Conservation (phyloP, 441 rosid genomes). For the Populus hybrid region DNA sequence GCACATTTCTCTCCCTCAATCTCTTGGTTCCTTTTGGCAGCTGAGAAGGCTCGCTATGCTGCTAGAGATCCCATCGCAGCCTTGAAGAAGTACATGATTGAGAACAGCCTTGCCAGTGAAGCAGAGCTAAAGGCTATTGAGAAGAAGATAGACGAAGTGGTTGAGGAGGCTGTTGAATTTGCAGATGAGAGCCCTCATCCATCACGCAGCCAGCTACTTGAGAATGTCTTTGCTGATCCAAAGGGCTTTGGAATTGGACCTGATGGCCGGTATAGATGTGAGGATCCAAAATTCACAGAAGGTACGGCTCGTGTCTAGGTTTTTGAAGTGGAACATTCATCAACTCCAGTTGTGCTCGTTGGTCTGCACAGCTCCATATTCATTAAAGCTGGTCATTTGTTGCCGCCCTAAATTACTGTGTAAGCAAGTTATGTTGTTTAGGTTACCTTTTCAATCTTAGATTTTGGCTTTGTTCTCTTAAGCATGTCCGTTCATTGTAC, state of each 20-base stretch:
- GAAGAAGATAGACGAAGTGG: conserved; percentile 82
- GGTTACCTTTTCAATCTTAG: conserved; percentile 16
- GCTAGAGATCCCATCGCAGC: conserved; percentile 88
- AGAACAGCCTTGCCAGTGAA: conserved; percentile 75
- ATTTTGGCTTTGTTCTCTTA: conserved; percentile 10
- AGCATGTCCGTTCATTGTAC: conserved; percentile 12
- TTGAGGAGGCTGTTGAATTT: conserved; percentile 96
- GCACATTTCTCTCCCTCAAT: neutral
- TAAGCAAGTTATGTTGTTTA: conserved; percentile 14
- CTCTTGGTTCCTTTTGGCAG: conserved; percentile 42
- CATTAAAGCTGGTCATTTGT: neutral
- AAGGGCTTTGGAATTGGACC: conserved; percentile 97
- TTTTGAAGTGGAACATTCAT: conserved; percentile 10
- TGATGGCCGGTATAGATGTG: conserved; percentile 92
- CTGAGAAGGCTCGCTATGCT: conserved; percentile 89
- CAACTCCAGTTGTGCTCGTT: conserved; percentile 9
- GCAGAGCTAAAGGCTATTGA: conserved; percentile 81
- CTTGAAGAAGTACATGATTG: conserved; percentile 72
- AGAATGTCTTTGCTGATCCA: conserved; percentile 98
- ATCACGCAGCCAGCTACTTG: conserved; percentile 88
- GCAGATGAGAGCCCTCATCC: conserved; percentile 59
- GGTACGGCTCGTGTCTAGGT: conserved; percentile 93
- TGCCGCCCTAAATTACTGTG: neutral
- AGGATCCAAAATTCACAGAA: conserved; percentile 96
- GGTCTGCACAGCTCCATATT: conserved; percentile 5